Evolutionary conservation across 768 basidiomycete genomes (phyloP).

Genomic region (Lyophyllum atratum): DNA sequence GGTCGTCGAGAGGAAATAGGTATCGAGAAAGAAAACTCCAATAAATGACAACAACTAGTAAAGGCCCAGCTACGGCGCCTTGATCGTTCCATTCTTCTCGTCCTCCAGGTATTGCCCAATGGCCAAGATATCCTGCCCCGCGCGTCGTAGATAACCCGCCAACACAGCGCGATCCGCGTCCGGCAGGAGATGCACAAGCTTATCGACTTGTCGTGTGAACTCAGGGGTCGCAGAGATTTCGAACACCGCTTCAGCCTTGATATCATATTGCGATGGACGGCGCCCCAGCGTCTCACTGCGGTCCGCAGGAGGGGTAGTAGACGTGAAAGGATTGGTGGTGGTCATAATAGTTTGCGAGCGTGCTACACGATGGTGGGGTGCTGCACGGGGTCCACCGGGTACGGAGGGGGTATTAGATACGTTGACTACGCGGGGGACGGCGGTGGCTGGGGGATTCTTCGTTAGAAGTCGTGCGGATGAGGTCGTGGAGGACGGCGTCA

Average conservation of each 20-base stretch:
- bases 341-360: conserved; percentile 69
- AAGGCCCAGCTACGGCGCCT: conserved; percentile 11
- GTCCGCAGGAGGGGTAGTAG: conserved; percentile 23
- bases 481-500: conserved; percentile 22
- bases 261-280: conserved; percentile 41
- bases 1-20: conserved; percentile 1
- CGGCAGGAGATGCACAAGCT: conserved; percentile 69
- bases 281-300: conserved; percentile 32
- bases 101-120: conserved; percentile 87
- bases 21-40: background rate
- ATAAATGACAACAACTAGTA: background rate
- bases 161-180: conserved; percentile 69
- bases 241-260: conserved; percentile 31
- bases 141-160: conserved; percentile 68
- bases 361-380: conserved; percentile 53
- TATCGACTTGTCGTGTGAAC: conserved; percentile 70
- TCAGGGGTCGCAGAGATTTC: conserved; percentile 48
- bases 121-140: conserved; percentile 83
- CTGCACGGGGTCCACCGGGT: conserved; percentile 76
- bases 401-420: conserved; percentile 50
- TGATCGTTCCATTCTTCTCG: conserved; percentile 70
- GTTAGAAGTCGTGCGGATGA: conserved; percentile 24
- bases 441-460: conserved; percentile 19
- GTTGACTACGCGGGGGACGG: conserved; percentile 31
- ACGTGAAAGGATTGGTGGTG: conserved; percentile 30